Evolutionary conservation across 495 filamentous ascomycete species (phyloP), one percentile per base, ranked within the genome.

Genomic region (Neurospora sp.): DNA sequence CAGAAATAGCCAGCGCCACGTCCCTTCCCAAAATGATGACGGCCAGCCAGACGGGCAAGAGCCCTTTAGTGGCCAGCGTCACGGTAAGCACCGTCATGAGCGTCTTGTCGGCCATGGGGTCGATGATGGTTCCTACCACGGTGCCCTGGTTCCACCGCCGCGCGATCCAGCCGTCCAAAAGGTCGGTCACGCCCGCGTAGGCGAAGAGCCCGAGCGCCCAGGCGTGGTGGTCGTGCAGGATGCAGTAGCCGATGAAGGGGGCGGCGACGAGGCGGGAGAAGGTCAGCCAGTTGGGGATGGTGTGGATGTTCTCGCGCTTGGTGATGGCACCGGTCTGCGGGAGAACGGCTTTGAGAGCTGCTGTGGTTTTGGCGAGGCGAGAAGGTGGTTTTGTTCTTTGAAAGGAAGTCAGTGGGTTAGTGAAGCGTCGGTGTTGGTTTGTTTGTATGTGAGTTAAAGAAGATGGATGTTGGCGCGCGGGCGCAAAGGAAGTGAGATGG

Each of bases 61-160:
- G 86, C 0, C 92, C 94, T 72, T 96, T 92, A 48, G 91, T 83
- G 7, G 94, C 94, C 46, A 98, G 79, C 73, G 90, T 92, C 8
- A 94, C 90, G 0, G 94, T 95, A 71, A 96, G 83, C 40, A 97
- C 87, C 3, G 94, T 97, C 96, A 99, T 98, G 73, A 98, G 85
- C 12, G 89, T 88, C 85, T 98, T 98, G 79, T 98, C 95, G 16
- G 95, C 95, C 92, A 97, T 96, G 12, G 95, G 95, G 77, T 98
- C 95, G 71, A 99, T 94, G 40, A 99, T 89, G 68, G 92, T 94
- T n/a, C 96, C 96, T 16, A 98, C 93, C 1, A 99, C 96, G 0
- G 96, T 98, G 81, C 94, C 91, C 12, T 93, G 88, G 46, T 94
- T 90, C 87, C 91, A 98, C 69, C 85, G 86, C 53, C 96, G 89